Evolutionary conservation across 2,329 filamentous ascomycete species (phyloP).

Genomic region (Tolypocladium ovalisporum): DNA sequence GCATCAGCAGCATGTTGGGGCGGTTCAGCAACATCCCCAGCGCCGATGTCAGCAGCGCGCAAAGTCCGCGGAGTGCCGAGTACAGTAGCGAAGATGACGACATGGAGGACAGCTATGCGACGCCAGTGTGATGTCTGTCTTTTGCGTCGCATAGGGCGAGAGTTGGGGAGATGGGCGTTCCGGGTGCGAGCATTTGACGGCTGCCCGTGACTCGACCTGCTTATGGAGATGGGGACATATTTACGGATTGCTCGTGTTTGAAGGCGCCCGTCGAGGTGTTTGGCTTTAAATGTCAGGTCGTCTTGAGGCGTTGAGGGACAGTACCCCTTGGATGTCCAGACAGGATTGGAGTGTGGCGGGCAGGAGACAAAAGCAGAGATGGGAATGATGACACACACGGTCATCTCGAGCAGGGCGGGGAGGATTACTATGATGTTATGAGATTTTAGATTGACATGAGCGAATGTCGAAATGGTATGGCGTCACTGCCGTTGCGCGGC

Average conservation of each 20-base stretch:
- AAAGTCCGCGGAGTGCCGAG: constrained; percentile 37
- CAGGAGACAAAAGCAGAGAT: background rate
- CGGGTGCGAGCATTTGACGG: background rate
- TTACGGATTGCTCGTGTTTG: background rate
- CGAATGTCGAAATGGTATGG: constrained; percentile 5
- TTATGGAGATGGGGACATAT: background rate
- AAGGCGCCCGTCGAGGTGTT: background rate
- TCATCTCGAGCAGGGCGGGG: background rate
- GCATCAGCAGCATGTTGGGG: constrained; percentile 23
- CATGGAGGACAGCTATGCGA: constrained; percentile 28
- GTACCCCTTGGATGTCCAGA: background rate
- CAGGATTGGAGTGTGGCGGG: background rate
- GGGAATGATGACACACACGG: background rate
- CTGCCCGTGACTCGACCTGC: background rate
- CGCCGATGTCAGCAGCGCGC: constrained; percentile 36
- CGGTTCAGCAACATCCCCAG: constrained; percentile 33
- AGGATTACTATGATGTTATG: constrained; percentile 1
- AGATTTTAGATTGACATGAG: constrained; percentile 13
- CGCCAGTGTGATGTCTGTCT: constrained; percentile 7
- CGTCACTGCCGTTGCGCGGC: background rate
- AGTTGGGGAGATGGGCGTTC: background rate
- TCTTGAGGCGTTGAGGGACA: background rate
- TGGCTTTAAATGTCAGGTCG: background rate
- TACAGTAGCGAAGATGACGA: constrained; percentile 43
- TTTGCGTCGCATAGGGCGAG: background rate